Conservation (phyloP, 805 yeast species). For the Candida germanica region DNA sequence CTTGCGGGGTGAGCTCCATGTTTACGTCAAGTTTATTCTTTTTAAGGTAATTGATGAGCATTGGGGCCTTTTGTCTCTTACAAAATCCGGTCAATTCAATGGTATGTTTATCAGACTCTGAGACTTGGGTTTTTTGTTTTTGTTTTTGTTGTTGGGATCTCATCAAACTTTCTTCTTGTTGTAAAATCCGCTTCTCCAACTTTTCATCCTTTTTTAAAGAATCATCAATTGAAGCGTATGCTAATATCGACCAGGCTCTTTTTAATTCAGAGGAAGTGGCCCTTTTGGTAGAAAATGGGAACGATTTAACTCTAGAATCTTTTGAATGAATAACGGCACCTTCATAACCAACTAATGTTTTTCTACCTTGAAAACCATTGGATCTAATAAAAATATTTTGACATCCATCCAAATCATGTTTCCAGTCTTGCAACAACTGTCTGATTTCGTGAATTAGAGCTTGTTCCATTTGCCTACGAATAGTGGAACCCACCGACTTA, state of each 20-base stretch:
- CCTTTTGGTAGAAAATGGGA: constrained; percentile 88
- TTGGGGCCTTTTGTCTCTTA: constrained; percentile 75
- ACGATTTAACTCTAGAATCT: constrained; percentile 62
- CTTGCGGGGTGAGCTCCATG: constrained; percentile 52
- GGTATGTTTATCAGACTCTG: constrained; percentile 49
- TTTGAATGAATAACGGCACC: constrained; percentile 48
- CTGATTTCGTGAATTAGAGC: constrained; percentile 78
- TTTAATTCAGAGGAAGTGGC: constrained; percentile 81
- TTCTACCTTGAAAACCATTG: constrained; percentile 65
- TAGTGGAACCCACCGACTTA: constrained; percentile 88
- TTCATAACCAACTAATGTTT: constrained; percentile 63
- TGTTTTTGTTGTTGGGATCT: constrained; percentile 14
- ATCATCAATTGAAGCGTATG: constrained; percentile 53
- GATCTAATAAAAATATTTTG: constrained; percentile 76
- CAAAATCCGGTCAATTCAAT: constrained; percentile 56
- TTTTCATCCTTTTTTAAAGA: constrained; percentile 49
- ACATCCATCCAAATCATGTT: constrained; percentile 54
- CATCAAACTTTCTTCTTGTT: constrained; percentile 14
- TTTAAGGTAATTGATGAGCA: constrained; percentile 58
- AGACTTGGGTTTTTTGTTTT: constrained; percentile 10
- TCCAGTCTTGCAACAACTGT: constrained; percentile 67
- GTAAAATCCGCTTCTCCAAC: constrained; percentile 19
- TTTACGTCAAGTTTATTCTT: constrained; percentile 55
- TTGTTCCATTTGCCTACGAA: constrained; percentile 87
- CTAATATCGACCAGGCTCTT: constrained; percentile 77